These are phyloP conservation scores for Mycena crocata DNA, from an alignment of 768 basidiomycete genomes.

Conservation along the genomic window DNA sequence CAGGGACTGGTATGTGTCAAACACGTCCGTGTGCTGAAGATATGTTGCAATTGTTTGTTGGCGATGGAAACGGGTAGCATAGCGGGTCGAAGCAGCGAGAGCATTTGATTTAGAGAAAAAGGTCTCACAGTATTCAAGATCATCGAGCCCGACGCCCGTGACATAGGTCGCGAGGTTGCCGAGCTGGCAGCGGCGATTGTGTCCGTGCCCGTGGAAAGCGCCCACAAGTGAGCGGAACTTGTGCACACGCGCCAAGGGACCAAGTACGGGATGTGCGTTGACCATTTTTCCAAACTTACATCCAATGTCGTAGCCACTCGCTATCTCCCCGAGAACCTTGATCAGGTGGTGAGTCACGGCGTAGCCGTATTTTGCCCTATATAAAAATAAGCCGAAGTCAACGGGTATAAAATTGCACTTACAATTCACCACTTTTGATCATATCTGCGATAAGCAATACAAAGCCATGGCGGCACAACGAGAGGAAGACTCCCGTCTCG, in stretches of 20 bases:
- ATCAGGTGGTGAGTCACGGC: neutral
- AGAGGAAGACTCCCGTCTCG: slow-evolving; percentile 30
- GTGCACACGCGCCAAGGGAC: neutral
- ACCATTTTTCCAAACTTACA: slow-evolving; percentile 29
- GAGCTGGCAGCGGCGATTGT: slow-evolving; percentile 23
- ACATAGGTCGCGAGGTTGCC: slow-evolving; percentile 9
- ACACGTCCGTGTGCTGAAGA: slow-evolving; percentile 13
- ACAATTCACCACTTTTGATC: slow-evolving; percentile 50
- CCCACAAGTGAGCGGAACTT: slow-evolving; percentile 3
- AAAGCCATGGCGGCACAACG: no score
- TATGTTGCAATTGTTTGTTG: slow-evolving; percentile 11
- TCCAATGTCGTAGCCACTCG: slow-evolving; percentile 21
- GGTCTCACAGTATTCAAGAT: no score
- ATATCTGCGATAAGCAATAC: slow-evolving; percentile 42
- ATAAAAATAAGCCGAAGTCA: neutral
- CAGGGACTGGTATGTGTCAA: slow-evolving; percentile 14
- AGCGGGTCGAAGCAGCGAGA: no score
- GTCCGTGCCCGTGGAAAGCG: slow-evolving; percentile 11
- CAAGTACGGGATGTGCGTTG: no score
- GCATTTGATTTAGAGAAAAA: no score
- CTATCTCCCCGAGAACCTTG: neutral
- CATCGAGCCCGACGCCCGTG: neutral
- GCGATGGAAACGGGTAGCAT: no score
- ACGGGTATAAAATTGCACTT: slow-evolving; percentile 31
- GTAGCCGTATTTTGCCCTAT: neutral